Percentiles rank a stretch among this genome's conserved stretches.
These are phyloP conservation scores for Penicillium sp. DNA, from an alignment of 2,329 filamentous ascomycete genomes.

Conservation along the genomic window DNA sequence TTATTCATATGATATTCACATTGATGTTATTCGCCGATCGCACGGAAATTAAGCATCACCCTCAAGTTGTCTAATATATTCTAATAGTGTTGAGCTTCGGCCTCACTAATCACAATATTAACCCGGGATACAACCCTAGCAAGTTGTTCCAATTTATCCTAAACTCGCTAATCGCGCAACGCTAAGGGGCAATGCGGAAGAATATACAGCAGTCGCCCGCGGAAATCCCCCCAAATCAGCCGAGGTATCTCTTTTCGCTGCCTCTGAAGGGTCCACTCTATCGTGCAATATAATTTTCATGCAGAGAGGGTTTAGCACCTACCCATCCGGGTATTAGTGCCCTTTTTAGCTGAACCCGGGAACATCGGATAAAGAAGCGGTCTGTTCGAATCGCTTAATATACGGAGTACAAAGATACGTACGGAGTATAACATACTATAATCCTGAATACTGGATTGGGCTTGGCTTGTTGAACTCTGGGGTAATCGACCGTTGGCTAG, in stretches of 20 bases:
- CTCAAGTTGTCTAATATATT: background rate
- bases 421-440: background rate
- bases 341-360: background rate
- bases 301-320: conserved; percentile 1
- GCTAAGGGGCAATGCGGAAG: conserved; percentile 4
- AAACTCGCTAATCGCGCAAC: conserved; percentile 3
- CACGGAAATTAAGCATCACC: background rate
- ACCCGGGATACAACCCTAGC: background rate
- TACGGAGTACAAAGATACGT: background rate
- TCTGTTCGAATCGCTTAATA: background rate
- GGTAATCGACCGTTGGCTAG: conserved; percentile 3
- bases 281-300: conserved; percentile 7
- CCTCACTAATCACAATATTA: background rate
- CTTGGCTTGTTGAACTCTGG: conserved; percentile 3
- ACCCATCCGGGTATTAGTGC: conserved; percentile 1
- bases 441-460: background rate
- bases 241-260: background rate
- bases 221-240: background rate
- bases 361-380: conserved; percentile 2
- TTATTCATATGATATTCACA: background rate
- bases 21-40: background rate
- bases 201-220: background rate
- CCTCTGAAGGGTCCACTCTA: background rate
- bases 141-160: background rate
- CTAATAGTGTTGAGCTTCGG: background rate